phyloP scores from a whole-genome alignment of 176 grass and related monocot genomes.

The Cenchrus americanus region DNA sequence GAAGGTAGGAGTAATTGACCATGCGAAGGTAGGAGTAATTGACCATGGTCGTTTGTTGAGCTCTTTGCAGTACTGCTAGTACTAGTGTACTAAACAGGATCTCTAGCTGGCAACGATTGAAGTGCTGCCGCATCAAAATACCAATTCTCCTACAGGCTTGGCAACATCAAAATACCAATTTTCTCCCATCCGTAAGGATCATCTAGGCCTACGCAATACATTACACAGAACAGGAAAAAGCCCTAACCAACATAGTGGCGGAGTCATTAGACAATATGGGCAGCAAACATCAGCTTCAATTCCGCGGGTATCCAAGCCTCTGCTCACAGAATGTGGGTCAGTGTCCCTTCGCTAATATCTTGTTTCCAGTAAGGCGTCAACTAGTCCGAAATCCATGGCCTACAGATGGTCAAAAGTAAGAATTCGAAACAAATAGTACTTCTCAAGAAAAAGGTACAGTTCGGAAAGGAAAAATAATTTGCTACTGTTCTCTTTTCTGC shows the following conservation, averaged over 20 bases:
- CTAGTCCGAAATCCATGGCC: conserved; percentile 96
- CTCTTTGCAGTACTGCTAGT: no score
- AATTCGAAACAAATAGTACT: neutral
- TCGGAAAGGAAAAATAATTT: neutral
- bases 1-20: no score
- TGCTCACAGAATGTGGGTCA: conserved; percentile 1
- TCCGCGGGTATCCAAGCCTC: neutral
- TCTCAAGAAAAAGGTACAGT: neutral
- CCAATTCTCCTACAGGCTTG: no score
- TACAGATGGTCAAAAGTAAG: conserved; percentile 18
- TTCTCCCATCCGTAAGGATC: neutral
- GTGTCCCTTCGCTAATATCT: conserved; percentile 49
- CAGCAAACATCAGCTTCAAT: conserved; percentile 8
- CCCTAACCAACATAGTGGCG: neutral
- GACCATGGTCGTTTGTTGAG: no score
- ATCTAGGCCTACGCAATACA: neutral
- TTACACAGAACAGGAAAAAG: neutral
- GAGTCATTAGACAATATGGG: neutral
- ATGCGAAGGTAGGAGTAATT: no score
- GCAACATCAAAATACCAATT: no score
- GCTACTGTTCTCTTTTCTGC: conserved; percentile 11
- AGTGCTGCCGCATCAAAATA: no score
- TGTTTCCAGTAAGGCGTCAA: conserved; percentile 86
- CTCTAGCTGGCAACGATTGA: no score
- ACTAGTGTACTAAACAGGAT: no score